Evolutionary conservation across 768 basidiomycete species (phyloP), one percentile per base, ranked within the genome.

Genomic region (Suillus ampliporus): DNA sequence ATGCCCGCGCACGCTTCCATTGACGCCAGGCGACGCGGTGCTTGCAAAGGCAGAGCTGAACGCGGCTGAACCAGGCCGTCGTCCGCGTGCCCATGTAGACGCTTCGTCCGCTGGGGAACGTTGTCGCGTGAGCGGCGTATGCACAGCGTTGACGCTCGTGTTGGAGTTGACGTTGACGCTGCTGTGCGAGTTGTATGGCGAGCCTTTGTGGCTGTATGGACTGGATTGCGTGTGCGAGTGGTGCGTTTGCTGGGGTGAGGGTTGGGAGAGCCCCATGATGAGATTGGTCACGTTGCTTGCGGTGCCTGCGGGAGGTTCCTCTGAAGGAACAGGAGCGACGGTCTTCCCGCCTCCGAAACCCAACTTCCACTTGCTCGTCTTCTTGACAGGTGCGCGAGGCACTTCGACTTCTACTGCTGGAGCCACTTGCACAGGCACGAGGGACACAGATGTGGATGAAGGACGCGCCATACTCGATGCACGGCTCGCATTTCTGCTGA

Each of bases 211-310:
- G 13, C 11, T 14, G 13, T 21, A 46, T 4, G 17, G 37, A 17
- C 10, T 11, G 26, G 68, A 43, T 21, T 43, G 41, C 41, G 37
- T 10, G n/a, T 44, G 28, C 50, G 23, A 6, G 31, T 31, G 3
- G 31, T 31, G 31, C 31, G 31, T 31, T n/a, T n/a, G 35, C 52
- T 73, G 58, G 9, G 38, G 70, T 44, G 80, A 58, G 8, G 83
- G 79, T 13, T 86, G 82, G 64, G 84, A 84, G 47, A 89, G 76
- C 23, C 88, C 84, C 89, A 89, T 92, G 71, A 92, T 87, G 69
- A 92, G 77, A 68, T 78, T 88, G 14, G 88, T 84, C 58, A 95
- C 89, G 69, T 93, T 93, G 71, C 84, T 89, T 35, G 89, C 94
- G 7, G 90, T 93, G 10, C 86, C 83, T 23, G 87, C 87, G 28